Evolutionary conservation across 2,329 filamentous ascomycete genomes (phyloP).

Genomic region (Paramyrothecium roridum): DNA sequence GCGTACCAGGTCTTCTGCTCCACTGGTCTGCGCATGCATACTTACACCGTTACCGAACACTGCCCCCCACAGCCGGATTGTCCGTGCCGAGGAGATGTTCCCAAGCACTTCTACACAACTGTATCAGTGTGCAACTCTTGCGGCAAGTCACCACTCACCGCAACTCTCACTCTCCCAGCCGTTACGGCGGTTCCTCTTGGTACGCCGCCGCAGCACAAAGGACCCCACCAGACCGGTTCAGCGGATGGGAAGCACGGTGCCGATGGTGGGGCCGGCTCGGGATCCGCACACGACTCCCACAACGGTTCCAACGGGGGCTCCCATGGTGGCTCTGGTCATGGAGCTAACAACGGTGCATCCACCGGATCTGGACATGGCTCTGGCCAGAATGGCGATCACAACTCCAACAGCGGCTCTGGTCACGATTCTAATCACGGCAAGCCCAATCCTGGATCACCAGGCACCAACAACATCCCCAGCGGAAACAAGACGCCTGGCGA

Average conservation of each 20-base stretch:
- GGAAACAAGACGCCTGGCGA: background rate
- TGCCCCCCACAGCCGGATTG: constrained; percentile 1
- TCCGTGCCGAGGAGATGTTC: background rate
- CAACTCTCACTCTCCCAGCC: background rate
- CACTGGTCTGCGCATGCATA: background rate
- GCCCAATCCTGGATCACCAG: background rate
- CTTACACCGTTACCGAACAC: constrained; percentile 1
- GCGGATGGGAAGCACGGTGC: background rate
- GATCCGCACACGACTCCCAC: background rate
- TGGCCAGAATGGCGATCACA: background rate
- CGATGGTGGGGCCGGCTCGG: background rate
- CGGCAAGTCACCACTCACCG: background rate
- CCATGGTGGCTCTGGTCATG: too few species aligned
- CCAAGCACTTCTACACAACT: constrained; percentile 1
- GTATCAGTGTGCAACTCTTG: background rate
- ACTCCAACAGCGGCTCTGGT: background rate
- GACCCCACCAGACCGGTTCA: background rate
- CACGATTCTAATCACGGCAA: background rate
- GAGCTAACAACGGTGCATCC: too few species aligned
- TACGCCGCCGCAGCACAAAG: background rate
- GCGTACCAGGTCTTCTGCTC: background rate
- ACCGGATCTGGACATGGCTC: too few species aligned
- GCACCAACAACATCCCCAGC: background rate
- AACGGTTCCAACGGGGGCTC: background rate
- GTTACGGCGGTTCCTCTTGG: background rate